Base-by-base conservation (phyloP, 176 grass and related monocot species). In the Oryza brachyantha region DNA sequence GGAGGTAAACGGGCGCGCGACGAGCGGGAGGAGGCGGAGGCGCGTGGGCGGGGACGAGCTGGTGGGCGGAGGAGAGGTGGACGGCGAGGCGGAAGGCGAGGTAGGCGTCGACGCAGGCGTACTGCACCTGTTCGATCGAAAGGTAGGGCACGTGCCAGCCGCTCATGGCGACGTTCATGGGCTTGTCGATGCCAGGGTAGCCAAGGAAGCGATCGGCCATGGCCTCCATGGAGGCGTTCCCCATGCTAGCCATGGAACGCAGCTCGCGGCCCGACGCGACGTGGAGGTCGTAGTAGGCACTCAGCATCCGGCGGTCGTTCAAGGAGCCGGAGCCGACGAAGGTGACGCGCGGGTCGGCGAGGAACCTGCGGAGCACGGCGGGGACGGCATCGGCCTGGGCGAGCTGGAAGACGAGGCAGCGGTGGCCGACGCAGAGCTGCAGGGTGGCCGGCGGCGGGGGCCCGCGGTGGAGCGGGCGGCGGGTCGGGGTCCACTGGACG, bases 321-420 rank as follows among this genome's bases (percentile, higher is more conserved):
- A 2, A 21, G 65, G 42, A 14, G 0, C 65, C 64, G 3, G 58
- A 45, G 1, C 86, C 78, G 25, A 88, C 85, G 59, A 91, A 88
- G 52, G 74, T 63, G 73, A 91, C 35, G 8, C 77, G 34, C 7
- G 42, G 17, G 70, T 91, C 73, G 79, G 65, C 68, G 46, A 91
- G 66, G 42, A 88, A 79, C 10, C 40, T 50, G 39, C 10, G 50
- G 38, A 85, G 66, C 43, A 0, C 27, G 28, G 12, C 5, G 13
- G 61, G 72, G 26, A 79, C 21, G 48, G 29, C 17, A 57, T 12
- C 13, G 77, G 68, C 68, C 0, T 21, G 68, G n/a, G 54, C 42
- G 45, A 91, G 62, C 31, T 88, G 86, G 70, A 85, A 85, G n/a
- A 91, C 45, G 29, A 88, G 78, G 75, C 77, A 79, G 24, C 78